A percentile compares a stretch with the other conserved stretches of the same genome.
phyloP scores from a whole-genome alignment of 2,329 filamentous ascomycete genomes.

The Tetracladium maxilliforme region DNA sequence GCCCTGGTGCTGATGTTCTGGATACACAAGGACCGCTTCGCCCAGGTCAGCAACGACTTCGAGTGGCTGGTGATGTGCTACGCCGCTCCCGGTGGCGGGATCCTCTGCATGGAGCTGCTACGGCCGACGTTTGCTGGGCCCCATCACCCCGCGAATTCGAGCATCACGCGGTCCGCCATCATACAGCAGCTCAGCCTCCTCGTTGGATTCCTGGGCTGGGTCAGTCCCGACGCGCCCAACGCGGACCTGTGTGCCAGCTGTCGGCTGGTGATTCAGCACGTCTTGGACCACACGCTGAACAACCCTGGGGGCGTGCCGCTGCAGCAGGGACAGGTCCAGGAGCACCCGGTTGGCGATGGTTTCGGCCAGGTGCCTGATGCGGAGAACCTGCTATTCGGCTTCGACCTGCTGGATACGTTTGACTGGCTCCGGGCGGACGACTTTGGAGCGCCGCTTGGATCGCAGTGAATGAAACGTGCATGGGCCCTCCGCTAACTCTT shows the following conservation, averaged over 20 bases:
- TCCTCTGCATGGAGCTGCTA: conserved; percentile 33
- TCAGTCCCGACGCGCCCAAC: conserved; percentile 30
- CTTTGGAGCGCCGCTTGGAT: too few relatives aligned
- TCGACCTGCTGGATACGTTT: too few relatives aligned
- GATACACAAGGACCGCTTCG: conserved; percentile 31
- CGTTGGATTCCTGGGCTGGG: conserved; percentile 34
- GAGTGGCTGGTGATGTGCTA: conserved; percentile 38
- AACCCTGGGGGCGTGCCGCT: too few relatives aligned
- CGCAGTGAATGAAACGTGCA: too few relatives aligned
- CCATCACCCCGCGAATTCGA: conserved; percentile 15
- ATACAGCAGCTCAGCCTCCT: conserved; percentile 35
- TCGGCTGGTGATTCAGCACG: conserved; percentile 31
- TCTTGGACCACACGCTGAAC: conserved; percentile 33
- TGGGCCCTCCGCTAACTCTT: too few relatives aligned
- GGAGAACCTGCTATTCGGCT: too few relatives aligned
- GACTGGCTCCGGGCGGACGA: too few relatives aligned
- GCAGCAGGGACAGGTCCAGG: too few relatives aligned
- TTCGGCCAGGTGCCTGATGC: too few relatives aligned
- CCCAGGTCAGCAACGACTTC: conserved; percentile 23
- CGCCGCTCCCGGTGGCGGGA: conserved; percentile 30
- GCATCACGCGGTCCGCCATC: conserved; percentile 28
- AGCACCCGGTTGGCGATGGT: too few relatives aligned
- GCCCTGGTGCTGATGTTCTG: conserved; percentile 28
- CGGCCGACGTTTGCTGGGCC: conserved; percentile 21
- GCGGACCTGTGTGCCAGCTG: conserved; percentile 29